Evolutionary conservation across 805 yeast genomes (phyloP), one percentile per base, ranked within the genome.

Genomic region (Hemisphaericaspora nanyangensis): DNA sequence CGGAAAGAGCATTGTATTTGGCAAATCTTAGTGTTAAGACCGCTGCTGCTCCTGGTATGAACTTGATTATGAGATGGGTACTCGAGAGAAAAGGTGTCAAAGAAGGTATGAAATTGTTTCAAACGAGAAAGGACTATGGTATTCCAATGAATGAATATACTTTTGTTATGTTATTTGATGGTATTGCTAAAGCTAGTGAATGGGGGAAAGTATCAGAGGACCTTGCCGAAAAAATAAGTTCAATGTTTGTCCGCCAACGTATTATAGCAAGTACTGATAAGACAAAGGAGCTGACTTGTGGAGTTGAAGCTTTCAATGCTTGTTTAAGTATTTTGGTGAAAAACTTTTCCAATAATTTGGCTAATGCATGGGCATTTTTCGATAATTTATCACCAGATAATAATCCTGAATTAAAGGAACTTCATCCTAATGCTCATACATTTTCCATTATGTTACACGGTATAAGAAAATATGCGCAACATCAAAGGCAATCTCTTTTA

Each of bases 91-190:
- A 72, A 2, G 68, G 70, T 17, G 54, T 70, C 1, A 68, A 71
- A 32, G 67, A 65, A 6, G 83, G 84, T 0, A 39, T 81, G 18
- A 74, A 74, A 29, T 47, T 76, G 15, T 70, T 70, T 43, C 68
- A 71, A 36, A 70, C 74, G 60, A 63, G 86, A 35, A 80, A 78
- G 48, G 82, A 80, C 52, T 75, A 85, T 80, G 75, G 74, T 1
- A 68, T 79, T 10, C 71, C 73, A 2, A 61, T 71, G 5, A 76
- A 80, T 47, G 73, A 76, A n/a, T 63, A 62, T 20, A 63, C 68
- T 6, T 61, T 55, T 36, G 54, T 63, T 5, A 60, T 61, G 7
- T 50, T 65, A 15, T 68, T 63, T 41, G 54, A 58, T 35, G 72
- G 72, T 1, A 40, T 68, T 8, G 54, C 67, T 31, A 60, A 55